phyloP scores from a whole-genome alignment of 352 stramenopile species.

The Plasmopara viticola region DNA sequence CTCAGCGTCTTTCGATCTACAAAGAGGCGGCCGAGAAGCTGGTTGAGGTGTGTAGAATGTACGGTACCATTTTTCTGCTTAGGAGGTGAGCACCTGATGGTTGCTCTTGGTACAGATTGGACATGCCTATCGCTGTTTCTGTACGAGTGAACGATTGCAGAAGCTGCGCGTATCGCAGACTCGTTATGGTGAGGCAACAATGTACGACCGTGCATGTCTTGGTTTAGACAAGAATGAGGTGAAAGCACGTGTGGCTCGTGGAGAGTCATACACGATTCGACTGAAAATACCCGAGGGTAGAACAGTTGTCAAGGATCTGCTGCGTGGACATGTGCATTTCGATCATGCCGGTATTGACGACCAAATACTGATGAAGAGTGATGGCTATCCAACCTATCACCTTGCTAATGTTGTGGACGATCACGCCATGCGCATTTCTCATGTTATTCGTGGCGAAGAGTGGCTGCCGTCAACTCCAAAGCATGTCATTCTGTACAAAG shows the following conservation, averaged over 20 bases:
- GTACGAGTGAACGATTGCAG: slow-evolving; percentile 91
- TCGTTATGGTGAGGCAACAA: slow-evolving; percentile 87
- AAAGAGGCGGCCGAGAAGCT: slow-evolving; percentile 85
- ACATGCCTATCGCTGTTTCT: slow-evolving; percentile 97
- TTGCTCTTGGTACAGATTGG: slow-evolving; percentile 40
- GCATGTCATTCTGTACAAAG: slow-evolving; percentile 88
- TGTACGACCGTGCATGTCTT: slow-evolving; percentile 97
- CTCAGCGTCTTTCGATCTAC: slow-evolving; percentile 93
- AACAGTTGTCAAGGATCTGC: slow-evolving; percentile 92
- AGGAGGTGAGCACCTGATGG: neutral
- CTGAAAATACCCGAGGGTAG: slow-evolving; percentile 93
- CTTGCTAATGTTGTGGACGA: slow-evolving; percentile 95
- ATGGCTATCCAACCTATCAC: slow-evolving; percentile 91
- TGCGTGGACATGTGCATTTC: slow-evolving; percentile 92
- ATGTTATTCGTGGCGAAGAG: slow-evolving; percentile 96
- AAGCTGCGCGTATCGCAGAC: slow-evolving; percentile 87
- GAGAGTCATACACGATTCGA: slow-evolving; percentile 89
- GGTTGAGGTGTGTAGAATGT: slow-evolving; percentile 43
- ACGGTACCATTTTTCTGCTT: neutral
- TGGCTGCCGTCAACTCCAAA: slow-evolving; percentile 90
- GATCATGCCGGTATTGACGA: slow-evolving; percentile 86
- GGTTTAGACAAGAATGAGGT: slow-evolving; percentile 88
- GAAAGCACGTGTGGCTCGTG: slow-evolving; percentile 76
- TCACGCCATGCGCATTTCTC: slow-evolving; percentile 95
- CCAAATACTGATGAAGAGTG: slow-evolving; percentile 90